phyloP scores from a whole-genome alignment of 495 filamentous ascomycete species.

The Hypomontagnella monticulosa region DNA sequence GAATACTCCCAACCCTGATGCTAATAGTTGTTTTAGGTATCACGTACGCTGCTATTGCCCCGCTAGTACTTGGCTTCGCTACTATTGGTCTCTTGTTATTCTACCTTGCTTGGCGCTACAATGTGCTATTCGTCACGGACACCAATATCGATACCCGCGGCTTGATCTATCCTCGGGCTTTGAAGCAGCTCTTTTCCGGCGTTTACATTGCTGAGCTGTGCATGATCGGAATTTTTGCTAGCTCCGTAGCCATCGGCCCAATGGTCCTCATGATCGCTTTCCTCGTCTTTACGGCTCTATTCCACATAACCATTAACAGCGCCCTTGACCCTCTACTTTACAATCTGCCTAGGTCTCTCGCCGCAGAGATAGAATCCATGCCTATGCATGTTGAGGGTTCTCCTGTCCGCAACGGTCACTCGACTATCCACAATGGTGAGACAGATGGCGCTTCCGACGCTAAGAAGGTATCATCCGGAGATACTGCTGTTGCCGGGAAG shows the following conservation, averaged over 20 bases:
- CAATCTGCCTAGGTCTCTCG: constrained; percentile 74
- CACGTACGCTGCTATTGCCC: constrained; percentile 90
- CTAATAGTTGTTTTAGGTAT: constrained; percentile 63
- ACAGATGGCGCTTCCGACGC: constrained; percentile 44
- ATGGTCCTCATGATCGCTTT: constrained; percentile 84
- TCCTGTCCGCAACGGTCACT: constrained; percentile 35
- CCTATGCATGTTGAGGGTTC: constrained; percentile 50
- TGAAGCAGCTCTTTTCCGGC: constrained; percentile 91
- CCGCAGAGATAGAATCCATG: constrained; percentile 68
- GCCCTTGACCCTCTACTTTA: constrained; percentile 83
- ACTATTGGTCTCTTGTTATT: constrained; percentile 85
- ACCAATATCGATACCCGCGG: constrained; percentile 89
- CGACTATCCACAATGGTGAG: constrained; percentile 42
- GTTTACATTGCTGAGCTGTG: constrained; percentile 86
- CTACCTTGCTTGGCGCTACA: constrained; percentile 95
- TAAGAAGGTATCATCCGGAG: constrained; percentile 36
- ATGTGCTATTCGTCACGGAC: constrained; percentile 91
- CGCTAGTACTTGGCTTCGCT: constrained; percentile 87
- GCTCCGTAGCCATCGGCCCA: constrained; percentile 76
- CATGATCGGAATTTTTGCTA: constrained; percentile 89
- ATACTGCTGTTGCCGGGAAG: constrained; percentile 42
- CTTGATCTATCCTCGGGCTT: constrained; percentile 82
- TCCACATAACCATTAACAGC: constrained; percentile 81
- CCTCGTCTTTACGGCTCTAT: constrained; percentile 81
- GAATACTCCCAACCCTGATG: neutral